A percentile compares a stretch with the other conserved stretches of the same genome.
phyloP scores from a whole-genome alignment of 495 filamentous ascomycete species.

The Cercophora samala region DNA sequence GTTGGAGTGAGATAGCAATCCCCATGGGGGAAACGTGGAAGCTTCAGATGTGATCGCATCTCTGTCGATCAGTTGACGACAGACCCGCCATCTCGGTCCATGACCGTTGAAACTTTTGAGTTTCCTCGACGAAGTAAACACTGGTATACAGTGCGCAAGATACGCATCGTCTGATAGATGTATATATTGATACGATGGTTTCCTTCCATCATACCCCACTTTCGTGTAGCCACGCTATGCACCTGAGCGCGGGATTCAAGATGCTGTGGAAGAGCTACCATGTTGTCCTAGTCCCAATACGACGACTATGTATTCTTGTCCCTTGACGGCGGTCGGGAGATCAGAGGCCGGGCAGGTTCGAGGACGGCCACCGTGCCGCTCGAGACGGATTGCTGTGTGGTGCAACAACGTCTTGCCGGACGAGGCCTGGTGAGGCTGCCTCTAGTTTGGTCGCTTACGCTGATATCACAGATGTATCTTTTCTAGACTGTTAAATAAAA shows the following conservation, averaged over 20 bases:
- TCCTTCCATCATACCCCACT: background rate
- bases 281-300: background rate
- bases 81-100: slow-evolving; percentile 4
- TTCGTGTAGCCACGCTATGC: background rate
- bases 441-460: background rate
- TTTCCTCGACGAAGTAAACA: background rate
- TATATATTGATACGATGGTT: background rate
- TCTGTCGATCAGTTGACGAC: background rate
- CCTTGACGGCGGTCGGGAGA: background rate
- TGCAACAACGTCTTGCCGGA: background rate
- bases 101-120: slow-evolving; percentile 1
- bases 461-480: background rate
- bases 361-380: slow-evolving; percentile 4
- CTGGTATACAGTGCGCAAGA: background rate
- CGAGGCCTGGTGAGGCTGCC: background rate
- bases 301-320: background rate
- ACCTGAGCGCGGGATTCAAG: background rate
- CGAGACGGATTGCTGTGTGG: slow-evolving; percentile 1
- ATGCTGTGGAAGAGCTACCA: background rate
- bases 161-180: background rate
- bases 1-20: background rate
- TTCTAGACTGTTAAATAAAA: background rate
- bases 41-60: background rate
- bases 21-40: background rate
- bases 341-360: slow-evolving; percentile 3